Conservation (phyloP, 73 alveolate genomes). For the Blepharisma japonicum region DNA sequence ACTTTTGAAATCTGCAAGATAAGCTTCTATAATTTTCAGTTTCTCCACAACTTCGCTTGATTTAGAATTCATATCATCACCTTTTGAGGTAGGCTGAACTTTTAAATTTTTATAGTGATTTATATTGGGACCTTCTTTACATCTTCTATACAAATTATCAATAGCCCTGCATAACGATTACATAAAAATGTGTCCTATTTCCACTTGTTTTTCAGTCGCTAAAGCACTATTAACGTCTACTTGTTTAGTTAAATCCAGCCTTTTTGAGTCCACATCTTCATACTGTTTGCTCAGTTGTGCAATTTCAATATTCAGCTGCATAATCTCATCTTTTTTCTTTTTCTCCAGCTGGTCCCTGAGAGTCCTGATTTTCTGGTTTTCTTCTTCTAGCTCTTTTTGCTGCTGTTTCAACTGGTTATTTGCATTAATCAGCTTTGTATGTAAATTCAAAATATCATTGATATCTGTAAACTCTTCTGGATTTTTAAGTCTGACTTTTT, state of each 20-base stretch:
- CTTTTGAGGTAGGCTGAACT: neutral
- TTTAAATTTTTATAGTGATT: slow-evolving; percentile 2
- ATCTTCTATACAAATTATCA: slow-evolving; percentile 30
- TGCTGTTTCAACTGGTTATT: slow-evolving; percentile 42
- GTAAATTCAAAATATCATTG: slow-evolving; percentile 59
- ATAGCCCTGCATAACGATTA: slow-evolving; percentile 25
- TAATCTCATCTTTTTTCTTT: slow-evolving; percentile 40
- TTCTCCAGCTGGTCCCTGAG: slow-evolving; percentile 22
- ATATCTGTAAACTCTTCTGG: slow-evolving; percentile 80
- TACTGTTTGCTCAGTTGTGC: slow-evolving; percentile 34
- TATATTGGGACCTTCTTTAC: slow-evolving; percentile 25
- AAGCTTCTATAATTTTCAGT: slow-evolving; percentile 20
- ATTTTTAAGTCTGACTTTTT: slow-evolving; percentile 57
- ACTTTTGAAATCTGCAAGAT: slow-evolving; percentile 7
- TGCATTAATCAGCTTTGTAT: slow-evolving; percentile 51
- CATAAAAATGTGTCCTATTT: slow-evolving; percentile 25
- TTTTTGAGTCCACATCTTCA: slow-evolving; percentile 49
- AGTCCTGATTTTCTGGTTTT: slow-evolving; percentile 31
- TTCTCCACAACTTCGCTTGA: slow-evolving; percentile 2
- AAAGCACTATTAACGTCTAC: neutral
- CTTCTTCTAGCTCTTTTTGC: slow-evolving; percentile 31
- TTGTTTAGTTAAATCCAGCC: slow-evolving; percentile 15
- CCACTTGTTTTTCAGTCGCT: slow-evolving; percentile 15
- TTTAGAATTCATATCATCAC: neutral
- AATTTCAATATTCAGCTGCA: slow-evolving; percentile 50